Conservation (phyloP, 768 basidiomycete genomes). For the Agaricus bisporus region DNA sequence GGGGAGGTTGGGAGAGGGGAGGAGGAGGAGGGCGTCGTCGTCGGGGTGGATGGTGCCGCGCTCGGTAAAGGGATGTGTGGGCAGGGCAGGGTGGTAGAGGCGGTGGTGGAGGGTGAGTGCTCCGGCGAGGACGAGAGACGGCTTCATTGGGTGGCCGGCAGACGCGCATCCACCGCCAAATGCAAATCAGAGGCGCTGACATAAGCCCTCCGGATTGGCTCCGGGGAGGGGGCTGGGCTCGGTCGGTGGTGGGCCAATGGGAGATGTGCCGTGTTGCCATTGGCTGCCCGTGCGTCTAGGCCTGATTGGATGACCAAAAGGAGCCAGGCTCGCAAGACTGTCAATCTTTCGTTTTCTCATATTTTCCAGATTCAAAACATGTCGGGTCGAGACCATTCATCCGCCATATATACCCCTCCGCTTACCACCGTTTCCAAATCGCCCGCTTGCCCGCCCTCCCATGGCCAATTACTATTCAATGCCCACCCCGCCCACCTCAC, state of each 20-base stretch:
- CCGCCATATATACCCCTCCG: conserved; percentile 11
- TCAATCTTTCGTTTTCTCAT: neutral
- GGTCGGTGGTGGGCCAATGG: conserved; percentile 1
- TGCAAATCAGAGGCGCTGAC: neutral
- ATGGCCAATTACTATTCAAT: conserved; percentile 24
- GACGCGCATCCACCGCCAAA: too few relatives aligned
- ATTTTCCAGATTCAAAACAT: conserved; percentile 15
- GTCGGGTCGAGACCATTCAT: conserved; percentile 13
- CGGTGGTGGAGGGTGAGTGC: conserved; percentile 39
- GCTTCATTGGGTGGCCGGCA: neutral
- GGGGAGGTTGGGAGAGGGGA: conserved; percentile 33
- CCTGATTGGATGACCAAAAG: conserved; percentile 11
- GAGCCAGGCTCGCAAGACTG: conserved; percentile 6
- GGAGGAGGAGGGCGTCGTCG: conserved; percentile 27
- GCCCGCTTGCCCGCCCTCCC: conserved; percentile 12
- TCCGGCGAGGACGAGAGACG: conserved; percentile 1
- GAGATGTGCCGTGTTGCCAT: conserved; percentile 10
- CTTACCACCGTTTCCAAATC: conserved; percentile 1
- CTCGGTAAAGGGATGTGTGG: conserved; percentile 31
- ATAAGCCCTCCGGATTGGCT: conserved; percentile 12
- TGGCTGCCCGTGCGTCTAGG: conserved; percentile 17
- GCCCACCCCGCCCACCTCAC: conserved; percentile 30
- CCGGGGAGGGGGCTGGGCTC: neutral
- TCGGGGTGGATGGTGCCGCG: conserved; percentile 36
- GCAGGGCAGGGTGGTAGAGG: conserved; percentile 39